A percentile compares a stretch with the other conserved stretches of the same genome.
These are phyloP conservation scores for Takakia lepidozioides DNA, from an alignment of 225 moss, liverwort and hornwort species.

Conservation along the genomic window DNA sequence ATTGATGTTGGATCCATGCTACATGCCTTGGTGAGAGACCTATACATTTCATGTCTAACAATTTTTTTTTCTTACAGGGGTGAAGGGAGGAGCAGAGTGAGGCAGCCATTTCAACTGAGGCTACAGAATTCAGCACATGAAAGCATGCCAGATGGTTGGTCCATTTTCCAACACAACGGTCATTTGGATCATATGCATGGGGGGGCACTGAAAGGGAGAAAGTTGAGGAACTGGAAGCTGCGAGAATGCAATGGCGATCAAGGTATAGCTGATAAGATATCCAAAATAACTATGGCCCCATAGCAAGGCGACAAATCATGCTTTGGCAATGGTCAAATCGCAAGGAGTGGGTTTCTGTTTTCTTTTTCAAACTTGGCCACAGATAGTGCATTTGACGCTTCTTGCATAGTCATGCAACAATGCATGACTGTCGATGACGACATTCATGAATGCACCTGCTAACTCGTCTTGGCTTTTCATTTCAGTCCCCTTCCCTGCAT, in stretches of 20 bases:
- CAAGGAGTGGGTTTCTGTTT: too few species aligned
- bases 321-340: too few species aligned
- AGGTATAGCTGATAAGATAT: too few species aligned
- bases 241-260: constrained; percentile 35
- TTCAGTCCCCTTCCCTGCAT: background rate
- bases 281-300: too few species aligned
- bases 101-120: constrained; percentile 14
- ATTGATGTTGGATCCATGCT: too few species aligned
- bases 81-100: constrained; percentile 28
- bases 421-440: too few species aligned
- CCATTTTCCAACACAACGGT: constrained; percentile 43
- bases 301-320: too few species aligned
- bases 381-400: too few species aligned
- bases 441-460: background rate
- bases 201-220: constrained; percentile 21
- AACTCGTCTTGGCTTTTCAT: background rate
- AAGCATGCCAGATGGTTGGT: constrained; percentile 19
- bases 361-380: too few species aligned
- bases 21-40: background rate
- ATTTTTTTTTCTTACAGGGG: constrained; percentile 1
- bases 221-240: constrained; percentile 28
- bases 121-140: constrained; percentile 5
- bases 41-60: background rate
- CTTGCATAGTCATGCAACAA: too few species aligned
- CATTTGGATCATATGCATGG: constrained; percentile 28